These are phyloP conservation scores for Rutstroemia sydowiana DNA, from an alignment of 2,329 filamentous ascomycete genomes.

Conservation along the genomic window DNA sequence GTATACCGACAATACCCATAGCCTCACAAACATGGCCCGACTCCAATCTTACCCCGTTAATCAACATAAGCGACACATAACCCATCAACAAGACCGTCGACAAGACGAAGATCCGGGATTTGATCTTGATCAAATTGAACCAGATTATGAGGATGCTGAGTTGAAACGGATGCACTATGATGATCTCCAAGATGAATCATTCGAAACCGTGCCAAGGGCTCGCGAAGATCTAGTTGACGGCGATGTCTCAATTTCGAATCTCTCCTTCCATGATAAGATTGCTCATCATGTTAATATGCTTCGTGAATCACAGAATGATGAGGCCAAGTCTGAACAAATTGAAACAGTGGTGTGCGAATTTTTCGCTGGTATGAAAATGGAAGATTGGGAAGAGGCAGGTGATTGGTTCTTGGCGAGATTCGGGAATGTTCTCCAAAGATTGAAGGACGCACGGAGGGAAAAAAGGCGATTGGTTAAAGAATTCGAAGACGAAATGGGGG, in stretches of 20 bases:
- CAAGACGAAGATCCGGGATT: background rate
- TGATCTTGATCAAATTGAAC: background rate
- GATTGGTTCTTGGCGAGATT: slow-evolving; percentile 28
- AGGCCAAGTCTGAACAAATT: background rate
- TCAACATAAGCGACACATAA: too few relatives aligned
- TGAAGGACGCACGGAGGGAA: slow-evolving; percentile 21
- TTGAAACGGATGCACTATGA: slow-evolving; percentile 4
- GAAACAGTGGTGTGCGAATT: slow-evolving; percentile 13
- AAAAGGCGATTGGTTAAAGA: slow-evolving; percentile 20
- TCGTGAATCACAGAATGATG: background rate
- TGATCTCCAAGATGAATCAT: slow-evolving; percentile 5
- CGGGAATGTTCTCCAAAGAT: slow-evolving; percentile 14
- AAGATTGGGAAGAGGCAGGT: slow-evolving; percentile 29
- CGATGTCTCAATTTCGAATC: slow-evolving; percentile 4
- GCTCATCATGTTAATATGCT: background rate
- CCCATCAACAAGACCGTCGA: background rate
- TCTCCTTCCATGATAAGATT: background rate
- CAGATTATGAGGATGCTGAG: slow-evolving; percentile 5
- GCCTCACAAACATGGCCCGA: background rate
- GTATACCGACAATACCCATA: background rate
- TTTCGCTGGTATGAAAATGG: slow-evolving; percentile 19
- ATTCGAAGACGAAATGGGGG: slow-evolving; percentile 25
- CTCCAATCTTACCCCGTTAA: slow-evolving; percentile 5
- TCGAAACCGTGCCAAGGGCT: slow-evolving; percentile 1
- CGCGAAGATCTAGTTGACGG: background rate